Conservation (phyloP, 163 green algal species). For the Smithsoniella earleae region DNA sequence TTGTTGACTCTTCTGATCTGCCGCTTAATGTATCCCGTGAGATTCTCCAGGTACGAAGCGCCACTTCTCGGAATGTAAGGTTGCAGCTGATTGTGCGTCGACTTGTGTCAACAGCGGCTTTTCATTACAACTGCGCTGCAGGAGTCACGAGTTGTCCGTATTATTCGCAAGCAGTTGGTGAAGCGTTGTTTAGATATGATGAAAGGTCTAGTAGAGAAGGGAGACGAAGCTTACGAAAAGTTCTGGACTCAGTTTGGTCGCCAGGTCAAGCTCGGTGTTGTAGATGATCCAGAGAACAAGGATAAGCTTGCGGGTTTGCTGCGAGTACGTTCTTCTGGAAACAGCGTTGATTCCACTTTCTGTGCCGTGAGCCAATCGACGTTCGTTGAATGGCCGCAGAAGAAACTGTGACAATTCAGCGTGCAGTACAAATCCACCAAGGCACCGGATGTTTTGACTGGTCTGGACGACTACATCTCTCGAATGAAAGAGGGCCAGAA, state of each 20-base stretch:
- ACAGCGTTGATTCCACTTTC: too few relatives aligned
- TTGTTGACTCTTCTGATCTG: conserved; percentile 93
- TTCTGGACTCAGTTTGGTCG: conserved; percentile 91
- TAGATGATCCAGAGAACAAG: conserved; percentile 86
- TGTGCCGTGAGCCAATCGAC: too few relatives aligned
- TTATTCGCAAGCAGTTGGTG: conserved; percentile 87
- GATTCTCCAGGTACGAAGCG: conserved; percentile 73
- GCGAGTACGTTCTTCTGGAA: conserved; percentile 71
- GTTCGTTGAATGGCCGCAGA: too few relatives aligned
- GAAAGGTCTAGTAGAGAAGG: conserved; percentile 60
- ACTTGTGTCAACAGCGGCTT: not conserved
- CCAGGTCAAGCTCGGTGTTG: conserved; percentile 78
- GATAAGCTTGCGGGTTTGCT: conserved; percentile 69
- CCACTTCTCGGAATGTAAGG: not conserved
- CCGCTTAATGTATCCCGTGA: conserved; percentile 95
- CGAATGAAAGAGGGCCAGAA: conserved; percentile 86
- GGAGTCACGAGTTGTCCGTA: conserved; percentile 78
- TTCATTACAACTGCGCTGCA: too few relatives aligned
- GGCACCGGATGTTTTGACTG: conserved; percentile 49
- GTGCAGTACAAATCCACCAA: conserved; percentile 39
- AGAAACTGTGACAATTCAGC: too few relatives aligned
- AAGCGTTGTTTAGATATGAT: conserved; percentile 85
- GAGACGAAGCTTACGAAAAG: conserved; percentile 76
- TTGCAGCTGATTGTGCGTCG: not conserved
- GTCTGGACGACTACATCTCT: conserved; percentile 67